A percentile compares a stretch with the other conserved stretches of the same genome.
These are phyloP conservation scores for Tubosaeta sp. DNA, from an alignment of 768 basidiomycete genomes.

Conservation along the genomic window DNA sequence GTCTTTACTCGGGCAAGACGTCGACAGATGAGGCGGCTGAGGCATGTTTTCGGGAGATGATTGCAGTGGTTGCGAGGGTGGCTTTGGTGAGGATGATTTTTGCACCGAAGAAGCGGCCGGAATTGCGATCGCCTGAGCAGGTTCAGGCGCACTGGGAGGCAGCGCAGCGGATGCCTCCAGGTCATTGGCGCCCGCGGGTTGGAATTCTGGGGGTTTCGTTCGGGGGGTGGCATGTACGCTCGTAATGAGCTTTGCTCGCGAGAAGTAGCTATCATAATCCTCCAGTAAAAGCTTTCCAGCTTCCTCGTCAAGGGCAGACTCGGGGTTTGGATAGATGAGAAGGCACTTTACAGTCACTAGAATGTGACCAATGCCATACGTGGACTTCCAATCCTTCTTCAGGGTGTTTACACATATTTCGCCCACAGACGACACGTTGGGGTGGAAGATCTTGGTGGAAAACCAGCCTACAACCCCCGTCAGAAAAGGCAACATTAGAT, in stretches of 20 bases:
- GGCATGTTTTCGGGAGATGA: slow-evolving; percentile 38
- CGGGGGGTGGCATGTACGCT: slow-evolving; percentile 87
- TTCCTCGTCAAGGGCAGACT: slow-evolving; percentile 94
- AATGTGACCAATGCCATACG: slow-evolving; percentile 88
- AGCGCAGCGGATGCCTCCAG: slow-evolving; percentile 14
- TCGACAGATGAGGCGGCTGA: slow-evolving; percentile 35
- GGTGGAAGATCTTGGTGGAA: slow-evolving; percentile 93
- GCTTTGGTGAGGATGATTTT: slow-evolving; percentile 41
- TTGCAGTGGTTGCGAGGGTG: slow-evolving; percentile 36
- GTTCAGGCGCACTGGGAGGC: slow-evolving; percentile 19
- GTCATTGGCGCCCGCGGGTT: slow-evolving; percentile 37
- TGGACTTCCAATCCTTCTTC: slow-evolving; percentile 95
- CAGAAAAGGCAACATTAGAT: neutral
- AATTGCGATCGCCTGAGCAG: slow-evolving; percentile 34
- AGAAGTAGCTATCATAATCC: slow-evolving; percentile 84
- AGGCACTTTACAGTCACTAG: slow-evolving; percentile 92
- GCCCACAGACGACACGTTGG: slow-evolving; percentile 84
- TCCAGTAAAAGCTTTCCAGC: slow-evolving; percentile 90
- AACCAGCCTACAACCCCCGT: slow-evolving; percentile 64
- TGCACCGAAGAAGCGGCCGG: slow-evolving; percentile 39
- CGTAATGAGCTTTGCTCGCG: slow-evolving; percentile 84
- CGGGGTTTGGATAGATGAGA: slow-evolving; percentile 94
- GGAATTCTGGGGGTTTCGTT: slow-evolving; percentile 68
- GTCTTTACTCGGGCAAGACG: slow-evolving; percentile 27
- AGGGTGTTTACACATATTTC: slow-evolving; percentile 97